Evolutionary conservation across 2,329 filamentous ascomycete species (phyloP), one percentile per base, ranked within the genome.

Genomic region (Ascomycota sp.): DNA sequence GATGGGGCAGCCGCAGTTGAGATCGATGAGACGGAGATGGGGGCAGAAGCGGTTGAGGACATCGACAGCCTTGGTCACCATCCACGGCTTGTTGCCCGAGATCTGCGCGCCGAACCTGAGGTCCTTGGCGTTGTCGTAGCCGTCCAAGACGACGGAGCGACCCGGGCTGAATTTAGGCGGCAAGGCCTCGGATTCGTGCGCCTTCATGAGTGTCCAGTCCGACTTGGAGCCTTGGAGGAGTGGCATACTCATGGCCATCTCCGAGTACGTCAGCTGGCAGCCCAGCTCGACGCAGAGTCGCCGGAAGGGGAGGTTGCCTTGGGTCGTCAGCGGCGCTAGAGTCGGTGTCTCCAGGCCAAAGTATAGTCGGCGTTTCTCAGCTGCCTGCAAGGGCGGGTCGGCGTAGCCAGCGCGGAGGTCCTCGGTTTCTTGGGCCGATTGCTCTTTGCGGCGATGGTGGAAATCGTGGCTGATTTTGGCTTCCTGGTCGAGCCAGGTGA

Each of bases 1-100:
- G 46, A 98, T 94, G 4, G 89, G 89, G 46, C 89, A 98, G 27
- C 89, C 89, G 43, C 86, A 95, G 59, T 98, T 98, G 40, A 98
- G 61, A 45, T 98, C 89, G 38, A 98, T 79, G 24, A 93, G 71
- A 23, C 89, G 79, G 13, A 98, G 65, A 42, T 82, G 70, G 3
- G 89, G 85, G 33, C 85, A 73, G 38, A 78, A 70, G 20, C 65
- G 64, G 5, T 75, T 75, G 28, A 98, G 57, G 4, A 77, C 67
- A 49, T 95, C 83, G 1, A 86, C 79, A 0, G 82, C 75, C 56
- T 93, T 94, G 47, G 86, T 65, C 3, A 80, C 86, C 32, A 83
- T 63, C 78, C 82, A 92, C 10, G 85, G 81, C 48, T 91, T 89
- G 53, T 82, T 91, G 22, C 79, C 83, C 2, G 85, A 80, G 40